Percentiles rank a stretch among this genome's conserved stretches.
Evolutionary conservation across 2,329 filamentous ascomycete species (phyloP).

Genomic region (Hymenoscyphus fraxineus): DNA sequence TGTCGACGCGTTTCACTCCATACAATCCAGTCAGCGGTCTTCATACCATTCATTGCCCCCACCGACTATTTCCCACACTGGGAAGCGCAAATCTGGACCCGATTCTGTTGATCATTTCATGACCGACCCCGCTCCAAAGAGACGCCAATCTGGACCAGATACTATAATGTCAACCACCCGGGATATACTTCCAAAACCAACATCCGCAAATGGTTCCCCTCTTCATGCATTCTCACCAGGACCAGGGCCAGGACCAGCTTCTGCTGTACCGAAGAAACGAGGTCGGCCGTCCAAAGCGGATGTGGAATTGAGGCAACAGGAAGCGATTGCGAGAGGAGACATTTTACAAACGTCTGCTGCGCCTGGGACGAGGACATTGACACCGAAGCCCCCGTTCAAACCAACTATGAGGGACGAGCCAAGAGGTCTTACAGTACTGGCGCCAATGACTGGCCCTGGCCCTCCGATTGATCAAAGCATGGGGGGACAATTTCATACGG

Average conservation of each 20-base stretch:
- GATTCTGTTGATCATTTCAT: slow-evolving; percentile 20
- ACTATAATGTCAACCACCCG: slow-evolving; percentile 15
- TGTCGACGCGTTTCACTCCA: slow-evolving; percentile 27
- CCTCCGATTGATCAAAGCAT: slow-evolving; percentile 12
- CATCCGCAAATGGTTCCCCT: slow-evolving; percentile 26
- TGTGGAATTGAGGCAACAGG: slow-evolving; percentile 26
- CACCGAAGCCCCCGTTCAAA: slow-evolving; percentile 9
- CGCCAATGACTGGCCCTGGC: slow-evolving; percentile 10
- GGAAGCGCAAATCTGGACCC: slow-evolving; percentile 28
- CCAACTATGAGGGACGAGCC: slow-evolving; percentile 15
- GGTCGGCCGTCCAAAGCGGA: slow-evolving; percentile 34
- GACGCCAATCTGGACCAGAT: slow-evolving; percentile 24
- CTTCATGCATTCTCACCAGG: slow-evolving; percentile 19
- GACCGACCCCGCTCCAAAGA: slow-evolving; percentile 21
- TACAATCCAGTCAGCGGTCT: slow-evolving; percentile 15
- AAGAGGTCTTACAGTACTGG: slow-evolving; percentile 14
- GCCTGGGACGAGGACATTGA: slow-evolving; percentile 7
- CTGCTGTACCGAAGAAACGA: slow-evolving; percentile 26
- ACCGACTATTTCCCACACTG: slow-evolving; percentile 11
- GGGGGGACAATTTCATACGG: slow-evolving; percentile 15
- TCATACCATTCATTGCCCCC: slow-evolving; percentile 11
- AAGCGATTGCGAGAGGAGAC: slow-evolving; percentile 30
- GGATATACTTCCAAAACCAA: slow-evolving; percentile 30
- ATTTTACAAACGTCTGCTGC: slow-evolving; percentile 22
- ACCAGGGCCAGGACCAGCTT: slow-evolving; percentile 8